Conservation (phyloP, 164 flowering plant genomes). For the Stephania japonica region DNA sequence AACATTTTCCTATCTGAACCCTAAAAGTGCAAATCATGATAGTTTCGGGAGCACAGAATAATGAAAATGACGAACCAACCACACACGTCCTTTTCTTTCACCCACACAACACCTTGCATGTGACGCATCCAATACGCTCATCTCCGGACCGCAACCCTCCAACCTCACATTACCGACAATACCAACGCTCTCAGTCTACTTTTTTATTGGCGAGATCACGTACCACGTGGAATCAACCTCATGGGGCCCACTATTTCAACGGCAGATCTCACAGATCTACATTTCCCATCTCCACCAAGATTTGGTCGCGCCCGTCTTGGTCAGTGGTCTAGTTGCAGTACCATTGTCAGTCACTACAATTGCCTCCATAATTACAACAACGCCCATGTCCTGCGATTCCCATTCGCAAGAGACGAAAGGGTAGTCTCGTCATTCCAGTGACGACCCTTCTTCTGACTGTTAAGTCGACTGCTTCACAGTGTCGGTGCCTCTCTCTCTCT, state of each 20-base stretch:
- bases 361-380: no score
- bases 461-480: not conserved
- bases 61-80: not conserved
- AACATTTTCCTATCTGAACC: no score
- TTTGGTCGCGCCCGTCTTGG: not conserved
- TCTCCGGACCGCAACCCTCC: no score
- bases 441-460: not conserved
- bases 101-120: no score
- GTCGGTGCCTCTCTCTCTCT: not conserved
- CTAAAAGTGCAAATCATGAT: no score
- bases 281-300: not conserved
- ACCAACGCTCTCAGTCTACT: not conserved
- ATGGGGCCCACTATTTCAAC: not conserved
- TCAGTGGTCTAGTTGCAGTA: no score
- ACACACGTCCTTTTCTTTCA: not conserved
- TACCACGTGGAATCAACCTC: not conserved
- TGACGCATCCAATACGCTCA: not conserved
- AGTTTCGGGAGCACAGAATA: not conserved
- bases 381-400: no score
- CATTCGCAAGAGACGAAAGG: no score
- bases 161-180: no score
- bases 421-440: no score
- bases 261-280: not conserved
- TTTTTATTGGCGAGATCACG: not conserved
- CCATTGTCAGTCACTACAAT: no score